These are phyloP conservation scores for Pezicula carpinea DNA, from an alignment of 2,329 filamentous ascomycete species.

Conservation along the genomic window DNA sequence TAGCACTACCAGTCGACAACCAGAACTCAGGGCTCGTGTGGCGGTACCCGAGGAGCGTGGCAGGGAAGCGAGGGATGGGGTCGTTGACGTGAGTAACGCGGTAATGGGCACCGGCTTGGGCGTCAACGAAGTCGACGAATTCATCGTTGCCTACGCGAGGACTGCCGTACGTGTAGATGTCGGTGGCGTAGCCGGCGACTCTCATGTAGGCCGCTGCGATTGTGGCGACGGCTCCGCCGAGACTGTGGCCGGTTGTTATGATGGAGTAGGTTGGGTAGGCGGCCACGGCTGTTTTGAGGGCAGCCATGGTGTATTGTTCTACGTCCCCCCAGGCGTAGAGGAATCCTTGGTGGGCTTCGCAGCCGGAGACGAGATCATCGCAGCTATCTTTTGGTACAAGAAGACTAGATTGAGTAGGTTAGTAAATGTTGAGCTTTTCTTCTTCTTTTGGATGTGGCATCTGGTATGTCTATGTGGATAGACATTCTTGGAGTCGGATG, in stretches of 20 bases:
- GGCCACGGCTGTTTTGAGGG: constrained; percentile 30
- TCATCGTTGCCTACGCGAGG: constrained; percentile 59
- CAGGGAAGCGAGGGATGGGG: constrained; percentile 63
- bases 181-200: constrained; percentile 38
- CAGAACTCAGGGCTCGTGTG: constrained; percentile 71
- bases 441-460: no score
- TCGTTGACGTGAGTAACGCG: constrained; percentile 65
- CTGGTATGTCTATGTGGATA: no score
- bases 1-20: constrained; percentile 37
- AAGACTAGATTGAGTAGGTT: constrained; percentile 4
- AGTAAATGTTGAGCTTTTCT: background rate
- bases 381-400: constrained; percentile 14
- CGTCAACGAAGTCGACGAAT: constrained; percentile 49
- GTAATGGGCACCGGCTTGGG: constrained; percentile 49
- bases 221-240: constrained; percentile 61
- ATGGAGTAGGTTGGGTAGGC: constrained; percentile 48
- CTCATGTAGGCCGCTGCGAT: constrained; percentile 55
- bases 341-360: constrained; percentile 52
- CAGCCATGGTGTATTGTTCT: constrained; percentile 33
- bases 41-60: constrained; percentile 53
- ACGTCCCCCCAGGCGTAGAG: constrained; percentile 53
- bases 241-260: constrained; percentile 62
- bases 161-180: constrained; percentile 63
- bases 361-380: constrained; percentile 16
- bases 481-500: no score